Conservation (phyloP, 371 early-diverging fungal genomes). For the Scutellospora calospora region DNA sequence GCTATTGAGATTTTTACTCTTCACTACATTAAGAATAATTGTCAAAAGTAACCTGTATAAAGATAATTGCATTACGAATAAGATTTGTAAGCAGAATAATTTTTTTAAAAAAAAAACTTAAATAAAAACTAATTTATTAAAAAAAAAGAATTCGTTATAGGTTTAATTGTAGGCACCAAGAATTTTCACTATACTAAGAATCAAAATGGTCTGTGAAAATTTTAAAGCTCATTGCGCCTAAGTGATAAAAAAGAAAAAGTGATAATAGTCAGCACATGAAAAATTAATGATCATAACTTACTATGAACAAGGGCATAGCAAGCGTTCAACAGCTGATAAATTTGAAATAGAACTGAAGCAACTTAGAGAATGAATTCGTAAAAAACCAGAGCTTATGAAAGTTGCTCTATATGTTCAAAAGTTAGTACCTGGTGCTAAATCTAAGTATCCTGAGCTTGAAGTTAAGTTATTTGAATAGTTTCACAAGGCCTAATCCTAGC, state of each 20-base stretch:
- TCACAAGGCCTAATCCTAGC: neutral
- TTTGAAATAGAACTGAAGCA: slow-evolving; percentile 11
- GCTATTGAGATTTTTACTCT: too few species aligned
- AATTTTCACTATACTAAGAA: too few species aligned
- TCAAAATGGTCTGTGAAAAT: neutral
- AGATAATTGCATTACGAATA: too few species aligned
- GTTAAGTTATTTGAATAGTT: neutral
- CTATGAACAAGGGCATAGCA: neutral
- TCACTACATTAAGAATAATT: too few species aligned
- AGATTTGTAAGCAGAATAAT: too few species aligned
- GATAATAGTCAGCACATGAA: neutral
- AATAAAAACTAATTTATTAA: too few species aligned
- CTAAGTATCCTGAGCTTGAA: slow-evolving; percentile 16
- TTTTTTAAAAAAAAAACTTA: too few species aligned
- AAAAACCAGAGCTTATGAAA: neutral
- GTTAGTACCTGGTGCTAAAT: neutral
- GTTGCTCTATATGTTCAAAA: neutral
- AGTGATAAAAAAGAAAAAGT: neutral
- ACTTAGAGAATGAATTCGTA: neutral
- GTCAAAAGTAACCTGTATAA: too few species aligned
- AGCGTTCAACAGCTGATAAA: neutral
- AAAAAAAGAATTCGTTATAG: too few species aligned
- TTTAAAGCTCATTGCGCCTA: neutral
- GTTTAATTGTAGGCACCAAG: too few species aligned
- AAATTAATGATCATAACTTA: neutral